Evolutionary conservation across 2,329 filamentous ascomycete species (phyloP).

Genomic region (Colletotrichum gloeosporioides): DNA sequence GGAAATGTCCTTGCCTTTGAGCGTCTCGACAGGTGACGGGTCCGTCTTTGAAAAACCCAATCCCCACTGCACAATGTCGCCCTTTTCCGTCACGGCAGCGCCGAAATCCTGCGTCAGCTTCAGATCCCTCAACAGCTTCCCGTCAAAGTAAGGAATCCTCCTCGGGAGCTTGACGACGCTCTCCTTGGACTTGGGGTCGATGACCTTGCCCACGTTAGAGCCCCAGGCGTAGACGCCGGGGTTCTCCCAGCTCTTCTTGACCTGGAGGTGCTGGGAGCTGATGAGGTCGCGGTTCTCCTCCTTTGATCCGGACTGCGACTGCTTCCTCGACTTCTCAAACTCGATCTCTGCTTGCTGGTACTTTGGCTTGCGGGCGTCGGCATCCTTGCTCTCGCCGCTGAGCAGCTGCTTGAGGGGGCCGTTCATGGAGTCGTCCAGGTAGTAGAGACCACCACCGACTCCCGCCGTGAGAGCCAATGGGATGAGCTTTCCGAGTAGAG

Average conservation of each 20-base stretch:
- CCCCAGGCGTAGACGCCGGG: constrained; percentile 96
- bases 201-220: constrained; percentile 83
- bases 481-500: not conserved
- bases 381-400: not conserved
- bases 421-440: constrained; percentile 30
- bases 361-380: constrained; percentile 9
- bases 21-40: constrained; percentile 70
- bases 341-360: constrained; percentile 58
- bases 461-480: constrained; percentile 24
- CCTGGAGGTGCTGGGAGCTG: constrained; percentile 86
- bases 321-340: constrained; percentile 70
- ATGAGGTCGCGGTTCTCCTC: constrained; percentile 79
- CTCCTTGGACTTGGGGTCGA: constrained; percentile 82
- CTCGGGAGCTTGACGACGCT: constrained; percentile 79
- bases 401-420: constrained; percentile 13
- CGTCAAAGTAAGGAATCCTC: constrained; percentile 83
- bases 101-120: constrained; percentile 85
- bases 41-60: constrained; percentile 71
- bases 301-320: constrained; percentile 60
- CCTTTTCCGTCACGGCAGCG: constrained; percentile 85
- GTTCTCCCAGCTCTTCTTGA: constrained; percentile 80
- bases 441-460: constrained; percentile 42
- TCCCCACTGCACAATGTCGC: constrained; percentile 93
- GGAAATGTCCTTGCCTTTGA: constrained; percentile 81
- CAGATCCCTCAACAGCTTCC: constrained; percentile 81